Conservation (phyloP, 306 rosid species). For the Vigna trinervia region DNA sequence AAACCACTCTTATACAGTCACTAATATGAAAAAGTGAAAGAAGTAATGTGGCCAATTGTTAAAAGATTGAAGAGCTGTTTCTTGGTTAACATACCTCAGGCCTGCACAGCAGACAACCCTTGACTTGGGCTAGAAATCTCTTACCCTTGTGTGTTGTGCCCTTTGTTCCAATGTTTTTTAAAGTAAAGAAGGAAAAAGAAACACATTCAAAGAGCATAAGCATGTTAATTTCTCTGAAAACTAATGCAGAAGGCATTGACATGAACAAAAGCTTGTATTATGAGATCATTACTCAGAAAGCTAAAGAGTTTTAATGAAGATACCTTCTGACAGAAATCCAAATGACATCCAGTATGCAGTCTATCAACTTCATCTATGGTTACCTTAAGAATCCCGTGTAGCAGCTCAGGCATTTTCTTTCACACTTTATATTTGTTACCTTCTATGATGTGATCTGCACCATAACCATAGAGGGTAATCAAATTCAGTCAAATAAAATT, state of each 20-base stretch:
- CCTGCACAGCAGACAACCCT: slow-evolving; percentile 62
- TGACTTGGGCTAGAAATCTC: slow-evolving; percentile 62
- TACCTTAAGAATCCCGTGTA: slow-evolving; percentile 72
- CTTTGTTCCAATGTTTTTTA: slow-evolving; percentile 32
- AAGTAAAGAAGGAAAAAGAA: background rate
- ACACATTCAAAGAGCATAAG: background rate
- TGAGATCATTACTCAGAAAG: too few relatives aligned
- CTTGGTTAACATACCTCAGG: slow-evolving; percentile 59
- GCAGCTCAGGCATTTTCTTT: slow-evolving; percentile 57
- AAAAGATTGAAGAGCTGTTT: background rate
- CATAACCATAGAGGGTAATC: slow-evolving; percentile 7
- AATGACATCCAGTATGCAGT: slow-evolving; percentile 50
- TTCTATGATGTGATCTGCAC: background rate
- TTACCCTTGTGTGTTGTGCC: slow-evolving; percentile 46
- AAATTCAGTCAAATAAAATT: too few relatives aligned
- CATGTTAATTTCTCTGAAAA: background rate
- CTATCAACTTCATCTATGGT: slow-evolving; percentile 61
- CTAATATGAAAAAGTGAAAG: too few relatives aligned
- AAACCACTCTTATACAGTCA: too few relatives aligned
- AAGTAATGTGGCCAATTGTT: background rate
- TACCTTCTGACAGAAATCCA: slow-evolving; percentile 56
- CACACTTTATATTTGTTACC: too few relatives aligned
- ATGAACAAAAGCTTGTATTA: background rate
- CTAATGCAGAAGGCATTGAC: background rate
- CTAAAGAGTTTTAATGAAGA: background rate